phyloP scores from a whole-genome alignment of 2,329 filamentous ascomycete species.

The Pseudogymnoascus sp. region DNA sequence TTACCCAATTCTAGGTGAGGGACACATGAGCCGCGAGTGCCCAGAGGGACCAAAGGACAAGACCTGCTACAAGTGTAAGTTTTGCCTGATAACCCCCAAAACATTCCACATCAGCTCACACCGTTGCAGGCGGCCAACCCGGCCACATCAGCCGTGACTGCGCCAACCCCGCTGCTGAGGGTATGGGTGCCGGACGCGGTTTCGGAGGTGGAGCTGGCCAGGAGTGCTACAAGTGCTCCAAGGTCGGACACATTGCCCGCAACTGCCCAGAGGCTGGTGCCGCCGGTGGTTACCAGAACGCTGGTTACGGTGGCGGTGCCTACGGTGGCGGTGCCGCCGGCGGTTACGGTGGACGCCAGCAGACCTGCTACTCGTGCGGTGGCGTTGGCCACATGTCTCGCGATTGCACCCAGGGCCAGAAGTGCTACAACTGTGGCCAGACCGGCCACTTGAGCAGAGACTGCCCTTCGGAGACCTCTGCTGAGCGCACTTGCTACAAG shows the following conservation, averaged over 20 bases:
- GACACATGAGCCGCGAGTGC: constrained; percentile 89
- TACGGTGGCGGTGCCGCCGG: constrained; percentile 40
- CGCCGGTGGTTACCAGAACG: constrained; percentile 43
- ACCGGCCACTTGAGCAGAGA: constrained; percentile 92
- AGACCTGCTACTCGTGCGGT: constrained; percentile 98
- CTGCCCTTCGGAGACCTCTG: constrained; percentile 83
- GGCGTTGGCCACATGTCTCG: constrained; percentile 95
- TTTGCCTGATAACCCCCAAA: neutral
- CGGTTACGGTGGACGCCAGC: constrained; percentile 39
- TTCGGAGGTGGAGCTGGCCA: constrained; percentile 36
- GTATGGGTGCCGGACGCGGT: constrained; percentile 23
- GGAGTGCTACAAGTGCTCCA: constrained; percentile 98
- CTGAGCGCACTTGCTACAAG: constrained; percentile 98
- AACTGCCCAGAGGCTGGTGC: constrained; percentile 69
- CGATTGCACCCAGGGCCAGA: constrained; percentile 97
- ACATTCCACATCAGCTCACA: neutral
- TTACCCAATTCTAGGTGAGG: constrained; percentile 41
- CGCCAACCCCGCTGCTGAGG: constrained; percentile 27
- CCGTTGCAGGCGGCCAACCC: constrained; percentile 49
- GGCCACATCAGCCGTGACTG: constrained; percentile 86
- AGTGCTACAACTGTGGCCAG: constrained; percentile 98
- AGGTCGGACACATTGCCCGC: constrained; percentile 91
- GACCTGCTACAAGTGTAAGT: constrained; percentile 61
- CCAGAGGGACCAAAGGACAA: constrained; percentile 82
- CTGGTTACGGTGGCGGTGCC: constrained; percentile 40